Conservation (phyloP, 805 yeast genomes). For the Ogataea pilisensis region DNA sequence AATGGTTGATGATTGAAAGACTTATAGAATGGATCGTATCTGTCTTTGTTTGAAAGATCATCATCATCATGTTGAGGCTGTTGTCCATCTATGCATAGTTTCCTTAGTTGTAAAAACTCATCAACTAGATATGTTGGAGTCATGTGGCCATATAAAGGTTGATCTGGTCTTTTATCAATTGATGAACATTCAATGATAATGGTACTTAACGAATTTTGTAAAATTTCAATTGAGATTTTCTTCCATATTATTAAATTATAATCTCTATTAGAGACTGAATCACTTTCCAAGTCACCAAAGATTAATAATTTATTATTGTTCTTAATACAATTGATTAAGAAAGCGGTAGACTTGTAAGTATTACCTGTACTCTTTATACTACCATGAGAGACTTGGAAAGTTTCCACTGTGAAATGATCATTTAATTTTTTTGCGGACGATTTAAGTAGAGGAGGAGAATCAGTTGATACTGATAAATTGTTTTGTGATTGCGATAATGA, state of each 20-base stretch:
- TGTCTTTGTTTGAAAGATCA: too few relatives aligned
- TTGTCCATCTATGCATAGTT: conserved; percentile 17
- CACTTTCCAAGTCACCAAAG: conserved; percentile 86
- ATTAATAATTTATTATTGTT: conserved; percentile 43
- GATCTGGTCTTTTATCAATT: conserved; percentile 37
- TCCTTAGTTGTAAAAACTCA: conserved; percentile 43
- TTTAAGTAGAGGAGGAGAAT: too few relatives aligned
- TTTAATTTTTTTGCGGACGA: too few relatives aligned
- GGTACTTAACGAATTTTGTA: conserved; percentile 39
- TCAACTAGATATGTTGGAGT: conserved; percentile 59
- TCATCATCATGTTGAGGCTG: not conserved
- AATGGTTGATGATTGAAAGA: conserved; percentile 32
- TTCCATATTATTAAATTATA: conserved; percentile 53
- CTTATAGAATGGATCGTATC: conserved; percentile 11
- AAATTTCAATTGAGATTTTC: conserved; percentile 43
- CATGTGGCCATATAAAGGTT: conserved; percentile 73
- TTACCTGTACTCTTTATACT: not conserved
- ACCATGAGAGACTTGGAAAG: conserved; percentile 41
- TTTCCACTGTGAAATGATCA: conserved; percentile 35
- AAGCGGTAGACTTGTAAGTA: conserved; percentile 54
- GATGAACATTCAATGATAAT: conserved; percentile 80
- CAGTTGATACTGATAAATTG: too few relatives aligned
- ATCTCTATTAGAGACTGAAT: conserved; percentile 41
- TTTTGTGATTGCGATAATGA: too few relatives aligned
- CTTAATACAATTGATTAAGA: conserved; percentile 37